Percentiles rank a stretch among this genome's conserved stretches.
Evolutionary conservation across 2,329 filamentous ascomycete species (phyloP).

Genomic region (Ceratocystis cacaofunesta): DNA sequence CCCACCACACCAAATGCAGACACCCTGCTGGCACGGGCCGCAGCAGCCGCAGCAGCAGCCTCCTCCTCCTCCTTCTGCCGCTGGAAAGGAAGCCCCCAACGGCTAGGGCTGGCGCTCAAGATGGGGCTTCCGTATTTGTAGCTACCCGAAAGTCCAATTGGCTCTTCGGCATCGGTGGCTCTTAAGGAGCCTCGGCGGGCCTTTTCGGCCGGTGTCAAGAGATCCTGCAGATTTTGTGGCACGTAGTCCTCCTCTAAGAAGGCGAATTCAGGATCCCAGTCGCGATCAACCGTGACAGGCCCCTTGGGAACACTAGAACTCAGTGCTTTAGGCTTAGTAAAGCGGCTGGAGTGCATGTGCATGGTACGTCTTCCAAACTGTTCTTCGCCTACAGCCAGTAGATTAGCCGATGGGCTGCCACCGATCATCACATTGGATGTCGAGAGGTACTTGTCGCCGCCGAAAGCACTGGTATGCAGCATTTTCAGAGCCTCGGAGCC

Average conservation of each 20-base stretch:
- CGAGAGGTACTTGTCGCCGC: constrained; percentile 40
- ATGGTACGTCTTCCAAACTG: constrained; percentile 57
- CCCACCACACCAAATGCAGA: constrained; percentile 54
- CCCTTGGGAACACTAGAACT: constrained; percentile 53
- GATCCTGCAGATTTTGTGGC: constrained; percentile 53
- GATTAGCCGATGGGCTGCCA: constrained; percentile 35
- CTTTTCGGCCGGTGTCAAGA: constrained; percentile 53
- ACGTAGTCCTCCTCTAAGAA: constrained; percentile 78
- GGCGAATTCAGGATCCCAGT: constrained; percentile 54
- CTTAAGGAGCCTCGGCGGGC: constrained; percentile 46
- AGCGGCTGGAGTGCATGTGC: constrained; percentile 56
- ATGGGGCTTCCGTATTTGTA: constrained; percentile 48
- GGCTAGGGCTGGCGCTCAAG: constrained; percentile 41
- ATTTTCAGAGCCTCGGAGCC: constrained; percentile 50
- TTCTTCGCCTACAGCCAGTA: constrained; percentile 33
- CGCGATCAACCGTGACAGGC: constrained; percentile 42
- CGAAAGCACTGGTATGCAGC: constrained; percentile 52
- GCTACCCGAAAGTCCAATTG: constrained; percentile 29
- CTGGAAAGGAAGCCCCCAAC: constrained; percentile 47
- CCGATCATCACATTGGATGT: constrained; percentile 26
- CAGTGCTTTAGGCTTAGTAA: constrained; percentile 52
- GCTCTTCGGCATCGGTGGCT: constrained; percentile 37
- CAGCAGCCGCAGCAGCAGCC: constrained; percentile 18
- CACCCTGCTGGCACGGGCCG: constrained; percentile 22
- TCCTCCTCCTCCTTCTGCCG: constrained; percentile 44